Percentiles rank a stretch among this genome's conserved stretches.
Conservation (phyloP, 192 early-diverging fungal genomes). For the Backusella mclennaniae region DNA sequence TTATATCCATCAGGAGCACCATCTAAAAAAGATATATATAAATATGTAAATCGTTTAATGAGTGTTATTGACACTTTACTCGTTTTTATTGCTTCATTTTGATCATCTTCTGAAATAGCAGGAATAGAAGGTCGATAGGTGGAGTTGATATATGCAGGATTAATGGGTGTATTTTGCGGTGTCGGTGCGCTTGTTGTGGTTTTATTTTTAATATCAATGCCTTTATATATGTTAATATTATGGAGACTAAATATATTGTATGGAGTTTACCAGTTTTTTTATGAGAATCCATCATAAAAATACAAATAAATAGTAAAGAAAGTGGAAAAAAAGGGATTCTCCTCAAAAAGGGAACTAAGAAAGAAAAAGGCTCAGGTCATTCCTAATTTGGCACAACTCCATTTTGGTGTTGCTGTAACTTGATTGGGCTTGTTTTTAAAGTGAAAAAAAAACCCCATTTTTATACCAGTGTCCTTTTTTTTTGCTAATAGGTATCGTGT, state of each 20-base stretch:
- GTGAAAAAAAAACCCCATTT: neutral
- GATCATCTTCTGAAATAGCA: constrained; percentile 46
- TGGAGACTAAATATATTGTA: neutral
- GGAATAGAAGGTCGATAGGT: constrained; percentile 42
- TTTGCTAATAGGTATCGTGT: neutral
- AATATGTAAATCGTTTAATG: neutral
- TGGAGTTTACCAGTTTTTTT: neutral
- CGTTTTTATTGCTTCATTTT: neutral
- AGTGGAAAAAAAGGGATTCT: neutral
- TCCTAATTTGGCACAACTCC: neutral
- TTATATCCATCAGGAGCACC: constrained; percentile 50
- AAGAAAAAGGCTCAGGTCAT: neutral
- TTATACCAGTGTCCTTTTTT: neutral
- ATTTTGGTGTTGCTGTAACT: neutral
- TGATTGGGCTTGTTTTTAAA: neutral
- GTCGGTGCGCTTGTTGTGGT: constrained; percentile 38
- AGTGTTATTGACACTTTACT: neutral
- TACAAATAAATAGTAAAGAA: neutral
- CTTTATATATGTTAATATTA: neutral
- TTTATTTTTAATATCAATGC: neutral
- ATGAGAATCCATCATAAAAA: neutral
- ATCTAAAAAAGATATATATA: neutral
- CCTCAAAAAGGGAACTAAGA: neutral
- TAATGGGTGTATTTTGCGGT: constrained; percentile 57
- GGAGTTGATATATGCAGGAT: constrained; percentile 52